Base-by-base conservation (phyloP, 2,329 filamentous ascomycete genomes). In the Emericellopsis cladophorae region DNA sequence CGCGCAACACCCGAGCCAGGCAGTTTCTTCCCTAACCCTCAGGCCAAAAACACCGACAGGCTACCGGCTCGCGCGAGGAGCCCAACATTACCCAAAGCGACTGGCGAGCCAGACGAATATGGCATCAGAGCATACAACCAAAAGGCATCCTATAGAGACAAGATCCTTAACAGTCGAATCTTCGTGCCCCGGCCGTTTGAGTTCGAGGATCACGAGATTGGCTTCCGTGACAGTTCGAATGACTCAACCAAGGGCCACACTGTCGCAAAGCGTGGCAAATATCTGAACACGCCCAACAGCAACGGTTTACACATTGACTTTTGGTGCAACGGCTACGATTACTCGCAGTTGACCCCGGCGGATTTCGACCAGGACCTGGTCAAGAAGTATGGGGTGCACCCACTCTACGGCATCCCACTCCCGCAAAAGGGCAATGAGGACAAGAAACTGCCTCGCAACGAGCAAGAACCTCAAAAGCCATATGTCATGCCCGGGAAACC, bases 211-310 rank as follows among this genome's bases (percentile, higher is more conserved):
- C 60, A 67, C 43, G 72, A 78, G 50, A 78, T 79, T 45, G 74
- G 74, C 12, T 78, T 75, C 53, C 66, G 70, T 18, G 74, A 78
- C 49, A 74, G 71, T 4, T 66, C 66, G 45, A 78, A 78, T 44
- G 70, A 74, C 47, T 65, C 67, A 24, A 64, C 63, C 44, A 69
- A 72, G 42, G 69, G 69, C 18, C 70, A 71, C 37, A 74, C 67
- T 29, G 65, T 64, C 47, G 64, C 65, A 12, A 68, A 69, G 45
- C 64, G 73, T 39, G 72, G 72, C 49, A 70, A 66, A 51, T 76
- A 68, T 48, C 59, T 74, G 37, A 63, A 69, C 46, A 67, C 62
- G 23, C 72, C 74, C 31, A 73, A 75, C 50, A 68, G 67, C 36
- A 68, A 66, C 43, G 66, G 64, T 42, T 61, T 72, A 54, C 72